A percentile compares a stretch with the other conserved stretches of the same genome.
Evolutionary conservation across 2,329 filamentous ascomycete species (phyloP).

Genomic region (Stachybotrys chartarum): DNA sequence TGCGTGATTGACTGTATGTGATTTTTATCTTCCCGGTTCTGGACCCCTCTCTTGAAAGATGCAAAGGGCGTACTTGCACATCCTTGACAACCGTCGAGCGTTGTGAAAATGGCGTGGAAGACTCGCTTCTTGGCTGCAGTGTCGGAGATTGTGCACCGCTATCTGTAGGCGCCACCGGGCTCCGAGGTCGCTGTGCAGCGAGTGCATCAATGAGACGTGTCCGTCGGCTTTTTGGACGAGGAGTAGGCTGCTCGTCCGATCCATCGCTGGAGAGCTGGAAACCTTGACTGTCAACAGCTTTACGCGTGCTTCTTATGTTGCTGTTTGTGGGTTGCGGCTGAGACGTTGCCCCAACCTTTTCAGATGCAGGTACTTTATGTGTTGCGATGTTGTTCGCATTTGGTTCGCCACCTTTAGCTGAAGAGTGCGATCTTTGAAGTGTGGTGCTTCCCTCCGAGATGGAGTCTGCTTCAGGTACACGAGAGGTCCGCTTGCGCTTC

Average conservation of each 20-base stretch:
- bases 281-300: not conserved
- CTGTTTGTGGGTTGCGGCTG: not conserved
- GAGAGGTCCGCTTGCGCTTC: not conserved
- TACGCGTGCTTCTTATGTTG: not conserved
- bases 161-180: conserved; percentile 13
- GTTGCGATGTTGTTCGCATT: not conserved
- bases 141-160: conserved; percentile 5
- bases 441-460: no score
- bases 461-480: no score
- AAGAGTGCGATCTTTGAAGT: not conserved
- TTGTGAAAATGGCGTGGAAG: not conserved
- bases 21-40: conserved; percentile 24
- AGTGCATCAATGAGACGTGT: conserved; percentile 36
- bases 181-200: conserved; percentile 29
- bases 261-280: not conserved
- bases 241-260: not conserved
- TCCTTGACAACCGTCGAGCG: conserved; percentile 5
- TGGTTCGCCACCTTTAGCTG: not conserved
- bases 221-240: conserved; percentile 9
- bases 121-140: conserved; percentile 8
- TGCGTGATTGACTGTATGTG: conserved; percentile 27
- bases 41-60: conserved; percentile 15
- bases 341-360: not conserved
- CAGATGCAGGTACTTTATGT: not conserved
- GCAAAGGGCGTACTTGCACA: conserved; percentile 12